phyloP scores from a whole-genome alignment of 106 monocot genomes.

The Acorus gramineus region DNA sequence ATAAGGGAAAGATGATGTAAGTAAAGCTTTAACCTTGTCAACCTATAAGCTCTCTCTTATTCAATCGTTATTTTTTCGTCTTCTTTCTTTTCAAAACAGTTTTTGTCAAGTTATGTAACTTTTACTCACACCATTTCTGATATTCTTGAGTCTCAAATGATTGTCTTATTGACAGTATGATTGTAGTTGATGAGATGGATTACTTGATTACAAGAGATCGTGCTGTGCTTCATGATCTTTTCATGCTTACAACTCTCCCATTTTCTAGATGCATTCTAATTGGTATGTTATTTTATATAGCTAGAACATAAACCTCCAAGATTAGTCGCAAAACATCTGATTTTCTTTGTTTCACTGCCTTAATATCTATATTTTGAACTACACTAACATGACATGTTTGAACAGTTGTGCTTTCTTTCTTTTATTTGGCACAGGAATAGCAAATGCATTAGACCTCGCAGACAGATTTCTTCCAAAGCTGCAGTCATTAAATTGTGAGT shows the following conservation, averaged over 20 bases:
- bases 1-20: too few species aligned
- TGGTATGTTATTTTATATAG: constrained; percentile 32
- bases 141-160: too few species aligned
- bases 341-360: background rate
- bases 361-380: background rate
- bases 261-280: constrained; percentile 76
- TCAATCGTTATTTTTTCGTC: background rate
- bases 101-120: too few species aligned
- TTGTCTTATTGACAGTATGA: constrained; percentile 28
- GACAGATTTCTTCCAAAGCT: constrained; percentile 96
- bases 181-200: constrained; percentile 88
- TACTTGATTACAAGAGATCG: constrained; percentile 89
- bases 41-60: background rate
- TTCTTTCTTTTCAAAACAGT: too few species aligned
- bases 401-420: constrained; percentile 3
- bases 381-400: too few species aligned
- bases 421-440: constrained; percentile 48
- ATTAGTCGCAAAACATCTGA: background rate
- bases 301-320: too few species aligned
- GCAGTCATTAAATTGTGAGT: constrained; percentile 86
- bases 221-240: constrained; percentile 84
- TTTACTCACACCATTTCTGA: too few species aligned
- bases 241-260: constrained; percentile 86
- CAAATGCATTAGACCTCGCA: constrained; percentile 90
- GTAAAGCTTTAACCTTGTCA: too few species aligned